phyloP scores from a whole-genome alignment of 176 grass and related monocot genomes.

The Rhynchospora breviuscula region DNA sequence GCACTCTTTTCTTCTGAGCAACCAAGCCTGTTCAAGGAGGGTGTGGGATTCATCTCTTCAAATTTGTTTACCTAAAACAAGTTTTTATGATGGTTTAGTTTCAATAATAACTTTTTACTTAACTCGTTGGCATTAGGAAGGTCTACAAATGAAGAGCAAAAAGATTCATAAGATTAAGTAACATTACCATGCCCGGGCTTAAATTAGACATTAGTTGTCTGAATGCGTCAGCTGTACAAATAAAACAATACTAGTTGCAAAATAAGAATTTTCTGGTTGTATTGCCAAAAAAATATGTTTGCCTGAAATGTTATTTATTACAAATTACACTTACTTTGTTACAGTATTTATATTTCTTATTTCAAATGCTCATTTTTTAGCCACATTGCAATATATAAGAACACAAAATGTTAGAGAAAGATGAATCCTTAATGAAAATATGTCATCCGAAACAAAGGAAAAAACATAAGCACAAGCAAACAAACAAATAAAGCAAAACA shows the following conservation, averaged over 20 bases:
- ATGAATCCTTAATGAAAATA: background rate
- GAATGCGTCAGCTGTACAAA: background rate
- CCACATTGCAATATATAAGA: background rate
- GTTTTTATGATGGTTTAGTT: background rate
- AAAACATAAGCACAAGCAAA: constrained; percentile 23
- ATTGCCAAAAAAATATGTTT: background rate
- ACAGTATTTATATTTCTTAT: background rate
- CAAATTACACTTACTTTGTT: background rate
- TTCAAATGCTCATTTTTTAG: background rate
- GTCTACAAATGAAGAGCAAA: background rate
- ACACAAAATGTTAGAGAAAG: background rate
- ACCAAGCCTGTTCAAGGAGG: background rate
- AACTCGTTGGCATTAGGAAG: background rate
- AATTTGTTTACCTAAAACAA: constrained; percentile 26
- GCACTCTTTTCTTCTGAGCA: background rate
- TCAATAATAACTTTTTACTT: background rate
- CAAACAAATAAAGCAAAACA: constrained; percentile 30
- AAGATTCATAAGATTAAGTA: background rate
- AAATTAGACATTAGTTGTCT: background rate
- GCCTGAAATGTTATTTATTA: background rate
- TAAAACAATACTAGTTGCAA: background rate
- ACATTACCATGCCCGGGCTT: background rate
- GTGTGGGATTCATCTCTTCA: constrained; percentile 16
- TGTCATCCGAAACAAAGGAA: background rate
- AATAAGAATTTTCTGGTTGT: background rate